Evolutionary conservation across 2,329 filamentous ascomycete species (phyloP), one percentile per base, ranked within the genome.

Genomic region (Verticillium tricorpus): DNA sequence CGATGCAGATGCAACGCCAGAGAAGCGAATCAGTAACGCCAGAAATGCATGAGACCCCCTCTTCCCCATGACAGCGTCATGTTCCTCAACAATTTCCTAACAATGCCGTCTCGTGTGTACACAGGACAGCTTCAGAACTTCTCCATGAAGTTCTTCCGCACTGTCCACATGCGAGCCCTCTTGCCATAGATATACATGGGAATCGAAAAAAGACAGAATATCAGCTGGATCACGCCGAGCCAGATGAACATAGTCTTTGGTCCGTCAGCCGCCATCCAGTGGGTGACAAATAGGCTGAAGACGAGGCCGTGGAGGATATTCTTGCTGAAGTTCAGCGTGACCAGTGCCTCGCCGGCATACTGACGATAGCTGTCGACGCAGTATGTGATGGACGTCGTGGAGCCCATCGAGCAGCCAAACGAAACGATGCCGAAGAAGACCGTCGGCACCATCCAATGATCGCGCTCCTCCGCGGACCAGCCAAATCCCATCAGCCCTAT

Each of bases 121-220:
- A 6, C 28, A 28, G 28, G 28, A 28, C 28, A 28, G 5, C 5
- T n/a, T n/a, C 67, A 79, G 60, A 79, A 89, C 71, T 87, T 91
- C 83, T 96, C 92, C 89, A 96, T 93, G 66, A 96, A 78, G 67
- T 91, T 92, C 82, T 84, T 91, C 65, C 91, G 81, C 12, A 93
- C 91, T 1, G 93, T 98, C 94, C 93, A 97, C 92, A 97, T 96
- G 19, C 94, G 82, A 17, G 89, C 88, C 61, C 93, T 80, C 81
- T 98, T 98, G 19, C 94, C 94, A 70, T 87, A 97, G 22, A 98
- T 91, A 73, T 95, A 98, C 90, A 98, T 92, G 0, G 94, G 94
- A 61, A 97, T 88, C 1, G 92, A 90, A 60, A 83, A 86, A 3
- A 92, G 70, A 73, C 96, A 80, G 61, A 89, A 84, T 14, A 86